Percentiles rank a stretch among this genome's conserved stretches.
These are phyloP conservation scores for Leccinum subtestaceum DNA, from an alignment of 768 basidiomycete species.

Conservation along the genomic window DNA sequence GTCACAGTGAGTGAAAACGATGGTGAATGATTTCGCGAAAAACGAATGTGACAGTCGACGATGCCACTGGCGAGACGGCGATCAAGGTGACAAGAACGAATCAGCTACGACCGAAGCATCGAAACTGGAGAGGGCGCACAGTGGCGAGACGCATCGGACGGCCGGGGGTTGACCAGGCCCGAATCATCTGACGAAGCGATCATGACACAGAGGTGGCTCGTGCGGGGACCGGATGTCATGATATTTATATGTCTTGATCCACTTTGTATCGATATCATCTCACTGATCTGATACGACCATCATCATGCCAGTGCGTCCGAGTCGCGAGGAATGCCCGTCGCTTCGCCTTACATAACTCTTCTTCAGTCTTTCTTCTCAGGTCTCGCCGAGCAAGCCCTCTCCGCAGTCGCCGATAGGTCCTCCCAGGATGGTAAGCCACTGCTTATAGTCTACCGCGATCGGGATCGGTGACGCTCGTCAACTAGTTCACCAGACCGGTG, in stretches of 20 bases:
- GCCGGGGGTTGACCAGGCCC: no score
- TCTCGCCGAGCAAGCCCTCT: constrained; percentile 65
- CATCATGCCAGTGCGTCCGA: constrained; percentile 17
- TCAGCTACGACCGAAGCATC: neutral
- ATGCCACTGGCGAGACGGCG: no score
- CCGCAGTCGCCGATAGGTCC: constrained; percentile 34
- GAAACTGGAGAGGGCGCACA: neutral
- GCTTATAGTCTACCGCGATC: neutral
- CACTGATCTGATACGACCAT: constrained; percentile 14
- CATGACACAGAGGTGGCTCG: neutral
- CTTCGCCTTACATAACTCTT: neutral
- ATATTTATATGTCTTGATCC: neutral
- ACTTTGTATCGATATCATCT: neutral
- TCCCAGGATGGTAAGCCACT: constrained; percentile 2
- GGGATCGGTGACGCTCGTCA: constrained; percentile 3
- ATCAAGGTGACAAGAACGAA: neutral
- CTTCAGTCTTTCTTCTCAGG: constrained; percentile 62
- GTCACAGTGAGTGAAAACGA: no score
- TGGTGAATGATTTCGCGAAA: no score
- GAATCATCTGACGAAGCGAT: no score
- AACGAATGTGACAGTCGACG: no score
- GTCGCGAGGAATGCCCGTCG: no score
- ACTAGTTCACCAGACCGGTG: constrained; percentile 57
- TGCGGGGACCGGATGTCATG: neutral
- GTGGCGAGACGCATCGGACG: no score